These are phyloP conservation scores for Cicer cuneatum DNA, from an alignment of 306 rosid genomes.

Conservation along the genomic window DNA sequence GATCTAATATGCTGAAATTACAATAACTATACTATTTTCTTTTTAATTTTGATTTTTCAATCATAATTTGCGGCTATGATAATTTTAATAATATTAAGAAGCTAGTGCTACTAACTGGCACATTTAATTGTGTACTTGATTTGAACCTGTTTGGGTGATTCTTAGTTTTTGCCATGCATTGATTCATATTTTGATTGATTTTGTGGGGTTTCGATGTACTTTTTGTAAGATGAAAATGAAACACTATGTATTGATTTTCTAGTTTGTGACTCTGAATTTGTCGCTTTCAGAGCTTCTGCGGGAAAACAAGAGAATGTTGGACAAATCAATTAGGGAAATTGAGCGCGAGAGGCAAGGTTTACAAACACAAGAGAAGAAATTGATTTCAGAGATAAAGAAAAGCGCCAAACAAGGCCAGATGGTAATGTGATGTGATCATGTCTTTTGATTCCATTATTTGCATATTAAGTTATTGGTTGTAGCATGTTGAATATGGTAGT, in stretches of 20 bases:
- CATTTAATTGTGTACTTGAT: constrained; percentile 19
- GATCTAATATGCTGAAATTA: constrained; percentile 28
- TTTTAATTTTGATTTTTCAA: constrained; percentile 32
- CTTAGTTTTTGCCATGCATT: constrained; percentile 30
- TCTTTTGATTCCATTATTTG: constrained; percentile 28
- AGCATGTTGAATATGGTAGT: constrained; percentile 21
- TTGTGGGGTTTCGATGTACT: background rate
- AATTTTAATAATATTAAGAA: constrained; percentile 17
- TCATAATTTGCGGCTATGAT: constrained; percentile 6
- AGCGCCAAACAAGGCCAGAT: constrained; percentile 99
- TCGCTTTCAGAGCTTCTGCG: constrained; percentile 86
- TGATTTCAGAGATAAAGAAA: constrained; percentile 92
- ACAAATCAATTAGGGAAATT: constrained; percentile 93
- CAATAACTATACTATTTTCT: background rate
- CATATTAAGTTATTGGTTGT: constrained; percentile 2
- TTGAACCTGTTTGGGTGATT: constrained; percentile 1
- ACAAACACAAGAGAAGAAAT: constrained; percentile 92
- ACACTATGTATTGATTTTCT: constrained; percentile 13
- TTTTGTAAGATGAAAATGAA: background rate
- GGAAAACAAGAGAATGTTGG: constrained; percentile 98
- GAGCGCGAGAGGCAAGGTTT: constrained; percentile 93
- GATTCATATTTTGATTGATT: background rate
- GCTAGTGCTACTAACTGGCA: background rate
- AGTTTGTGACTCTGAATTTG: constrained; percentile 18
- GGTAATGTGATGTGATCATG: constrained; percentile 59